phyloP scores from a whole-genome alignment of 176 grass and related monocot species.

The Avena insularis region DNA sequence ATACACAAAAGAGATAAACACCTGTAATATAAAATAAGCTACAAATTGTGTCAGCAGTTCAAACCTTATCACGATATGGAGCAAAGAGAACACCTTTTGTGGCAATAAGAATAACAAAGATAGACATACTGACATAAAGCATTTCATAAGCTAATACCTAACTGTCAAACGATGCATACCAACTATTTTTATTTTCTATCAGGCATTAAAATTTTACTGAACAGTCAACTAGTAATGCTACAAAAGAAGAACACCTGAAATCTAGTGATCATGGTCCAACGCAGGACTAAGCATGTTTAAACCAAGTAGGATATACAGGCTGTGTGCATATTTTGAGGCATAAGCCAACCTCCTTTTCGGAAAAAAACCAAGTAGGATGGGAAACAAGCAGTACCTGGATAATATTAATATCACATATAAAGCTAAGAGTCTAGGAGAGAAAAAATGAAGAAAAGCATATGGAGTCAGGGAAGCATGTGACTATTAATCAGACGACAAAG shows the following conservation, averaged over 20 bases:
- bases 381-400: neutral
- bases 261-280: slow-evolving; percentile 2
- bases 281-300: slow-evolving; percentile 29
- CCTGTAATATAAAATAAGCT: neutral
- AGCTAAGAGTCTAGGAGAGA: neutral
- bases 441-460: neutral
- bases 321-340: too few species aligned
- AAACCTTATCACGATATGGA: neutral
- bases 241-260: neutral
- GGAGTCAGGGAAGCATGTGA: neutral
- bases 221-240: neutral
- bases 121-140: neutral
- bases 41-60: neutral
- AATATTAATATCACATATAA: neutral
- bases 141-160: neutral
- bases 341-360: too few species aligned
- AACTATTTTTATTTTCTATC: neutral
- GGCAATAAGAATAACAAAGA: slow-evolving; percentile 11
- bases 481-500: neutral
- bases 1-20: neutral
- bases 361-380: neutral
- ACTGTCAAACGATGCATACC: neutral
- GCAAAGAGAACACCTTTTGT: slow-evolving; percentile 1
- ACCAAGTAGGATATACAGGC: neutral
- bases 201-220: neutral